Conservation (phyloP, 768 basidiomycete genomes). For the Auricularia cornea region DNA sequence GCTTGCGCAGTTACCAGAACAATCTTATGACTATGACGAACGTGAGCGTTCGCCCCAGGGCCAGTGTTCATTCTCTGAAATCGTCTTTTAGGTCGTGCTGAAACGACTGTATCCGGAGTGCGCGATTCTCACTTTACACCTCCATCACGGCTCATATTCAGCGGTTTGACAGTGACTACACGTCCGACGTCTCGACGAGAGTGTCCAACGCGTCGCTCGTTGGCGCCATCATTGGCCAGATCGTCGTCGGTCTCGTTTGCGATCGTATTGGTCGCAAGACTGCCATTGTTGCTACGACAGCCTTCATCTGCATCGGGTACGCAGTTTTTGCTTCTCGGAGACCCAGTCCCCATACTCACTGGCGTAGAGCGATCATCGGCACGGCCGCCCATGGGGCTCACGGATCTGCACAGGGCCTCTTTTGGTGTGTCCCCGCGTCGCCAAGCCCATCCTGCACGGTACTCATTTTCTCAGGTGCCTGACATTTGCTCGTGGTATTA, state of each 20-base stretch:
- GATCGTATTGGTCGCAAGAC: constrained; percentile 65
- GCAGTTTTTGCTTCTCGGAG: not conserved
- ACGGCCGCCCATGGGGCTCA: constrained; percentile 59
- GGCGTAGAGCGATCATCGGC: constrained; percentile 39
- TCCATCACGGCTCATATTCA: too few species aligned
- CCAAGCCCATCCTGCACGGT: not conserved
- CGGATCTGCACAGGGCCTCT: constrained; percentile 48
- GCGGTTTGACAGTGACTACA: constrained; percentile 33
- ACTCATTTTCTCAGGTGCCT: constrained; percentile 29
- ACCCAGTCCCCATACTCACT: too few species aligned
- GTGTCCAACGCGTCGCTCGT: constrained; percentile 65
- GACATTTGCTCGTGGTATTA: constrained; percentile 62
- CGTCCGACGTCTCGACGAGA: constrained; percentile 50
- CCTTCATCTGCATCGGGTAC: constrained; percentile 55
- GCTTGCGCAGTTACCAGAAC: constrained; percentile 48
- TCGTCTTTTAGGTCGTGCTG: constrained; percentile 57
- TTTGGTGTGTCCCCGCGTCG: constrained; percentile 46
- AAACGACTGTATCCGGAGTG: constrained; percentile 49
- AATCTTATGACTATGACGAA: constrained; percentile 65
- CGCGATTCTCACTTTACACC: too few species aligned
- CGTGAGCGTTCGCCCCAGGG: too few species aligned
- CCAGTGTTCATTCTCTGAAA: constrained; percentile 22
- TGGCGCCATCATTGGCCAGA: constrained; percentile 54
- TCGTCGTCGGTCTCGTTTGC: constrained; percentile 57
- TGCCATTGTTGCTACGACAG: constrained; percentile 64